Percentiles rank a stretch among this genome's conserved stretches.
Evolutionary conservation across 1,284 basidiomycete species (phyloP).

Genomic region (Ceraceosorus bombacis): DNA sequence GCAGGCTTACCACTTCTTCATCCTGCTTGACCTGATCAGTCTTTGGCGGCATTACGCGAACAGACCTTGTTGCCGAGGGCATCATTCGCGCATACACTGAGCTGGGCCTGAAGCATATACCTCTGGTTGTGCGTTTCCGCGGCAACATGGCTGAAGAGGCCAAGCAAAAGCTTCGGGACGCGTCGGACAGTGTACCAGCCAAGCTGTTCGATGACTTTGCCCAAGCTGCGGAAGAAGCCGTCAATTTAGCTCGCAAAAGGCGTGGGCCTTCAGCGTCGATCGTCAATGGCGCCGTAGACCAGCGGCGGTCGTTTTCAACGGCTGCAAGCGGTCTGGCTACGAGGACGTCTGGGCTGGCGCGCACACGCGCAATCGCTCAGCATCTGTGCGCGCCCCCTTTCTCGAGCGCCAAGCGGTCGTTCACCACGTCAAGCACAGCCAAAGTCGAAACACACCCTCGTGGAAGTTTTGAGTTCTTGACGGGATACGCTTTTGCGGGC

Average conservation of each 20-base stretch:
- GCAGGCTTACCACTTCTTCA: background rate
- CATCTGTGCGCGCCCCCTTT: background rate
- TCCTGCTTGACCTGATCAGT: constrained; percentile 3
- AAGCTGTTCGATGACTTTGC: constrained; percentile 32
- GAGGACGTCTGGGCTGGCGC: background rate
- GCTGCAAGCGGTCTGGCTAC: no score
- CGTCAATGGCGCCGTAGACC: background rate
- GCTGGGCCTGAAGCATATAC: constrained; percentile 24
- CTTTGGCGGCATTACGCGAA: constrained; percentile 33
- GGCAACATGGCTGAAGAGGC: constrained; percentile 31
- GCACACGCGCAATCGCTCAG: background rate
- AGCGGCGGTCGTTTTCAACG: no score
- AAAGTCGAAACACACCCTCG: constrained; percentile 6
- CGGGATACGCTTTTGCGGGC: constrained; percentile 69
- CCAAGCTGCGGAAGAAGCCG: constrained; percentile 29
- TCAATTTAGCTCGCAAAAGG: background rate
- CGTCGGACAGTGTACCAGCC: constrained; percentile 12
- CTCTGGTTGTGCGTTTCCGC: constrained; percentile 30
- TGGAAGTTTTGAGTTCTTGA: constrained; percentile 61
- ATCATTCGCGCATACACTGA: constrained; percentile 31
- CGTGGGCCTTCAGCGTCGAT: background rate
- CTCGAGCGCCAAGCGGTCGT: background rate
- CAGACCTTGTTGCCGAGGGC: constrained; percentile 32
- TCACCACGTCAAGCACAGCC: background rate
- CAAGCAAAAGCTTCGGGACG: constrained; percentile 15